These are phyloP conservation scores for Arachis hypogaea DNA, from an alignment of 306 rosid species.

Conservation along the genomic window DNA sequence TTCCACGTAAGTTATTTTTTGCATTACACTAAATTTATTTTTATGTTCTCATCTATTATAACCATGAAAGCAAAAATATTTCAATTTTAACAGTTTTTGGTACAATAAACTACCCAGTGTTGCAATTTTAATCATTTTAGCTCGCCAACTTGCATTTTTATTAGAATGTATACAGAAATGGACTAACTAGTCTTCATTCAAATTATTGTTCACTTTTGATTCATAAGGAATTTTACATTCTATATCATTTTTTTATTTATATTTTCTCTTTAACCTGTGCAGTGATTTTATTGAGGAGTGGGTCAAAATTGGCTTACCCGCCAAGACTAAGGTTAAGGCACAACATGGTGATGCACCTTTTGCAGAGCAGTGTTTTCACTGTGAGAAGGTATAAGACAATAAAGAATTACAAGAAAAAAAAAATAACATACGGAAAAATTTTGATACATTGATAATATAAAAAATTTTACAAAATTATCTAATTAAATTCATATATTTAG, in stretches of 20 bases:
- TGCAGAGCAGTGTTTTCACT: constrained; percentile 61
- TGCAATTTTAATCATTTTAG: neutral
- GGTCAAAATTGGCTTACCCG: constrained; percentile 77
- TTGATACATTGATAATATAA: too few relatives aligned
- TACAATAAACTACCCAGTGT: neutral
- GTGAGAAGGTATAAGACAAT: constrained; percentile 74
- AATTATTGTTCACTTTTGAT: neutral
- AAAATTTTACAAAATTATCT: too few relatives aligned
- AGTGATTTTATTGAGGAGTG: constrained; percentile 94
- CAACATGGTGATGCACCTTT: constrained; percentile 42
- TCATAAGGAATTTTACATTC: neutral
- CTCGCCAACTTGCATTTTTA: neutral
- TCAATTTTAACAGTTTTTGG: neutral
- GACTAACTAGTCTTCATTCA: too few relatives aligned
- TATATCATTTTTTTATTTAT: neutral
- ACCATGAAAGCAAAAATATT: too few relatives aligned
- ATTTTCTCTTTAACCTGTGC: constrained; percentile 6
- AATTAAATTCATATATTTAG: too few relatives aligned
- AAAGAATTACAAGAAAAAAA: neutral
- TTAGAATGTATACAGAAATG: neutral
- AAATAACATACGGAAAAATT: too few relatives aligned
- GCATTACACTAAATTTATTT: too few relatives aligned
- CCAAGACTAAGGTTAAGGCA: constrained; percentile 72
- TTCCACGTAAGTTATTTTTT: constrained; percentile 58
- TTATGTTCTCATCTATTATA: too few relatives aligned